These are phyloP conservation scores for Rhizopus stolonifer DNA, from an alignment of 371 early-diverging fungal genomes.

Conservation along the genomic window DNA sequence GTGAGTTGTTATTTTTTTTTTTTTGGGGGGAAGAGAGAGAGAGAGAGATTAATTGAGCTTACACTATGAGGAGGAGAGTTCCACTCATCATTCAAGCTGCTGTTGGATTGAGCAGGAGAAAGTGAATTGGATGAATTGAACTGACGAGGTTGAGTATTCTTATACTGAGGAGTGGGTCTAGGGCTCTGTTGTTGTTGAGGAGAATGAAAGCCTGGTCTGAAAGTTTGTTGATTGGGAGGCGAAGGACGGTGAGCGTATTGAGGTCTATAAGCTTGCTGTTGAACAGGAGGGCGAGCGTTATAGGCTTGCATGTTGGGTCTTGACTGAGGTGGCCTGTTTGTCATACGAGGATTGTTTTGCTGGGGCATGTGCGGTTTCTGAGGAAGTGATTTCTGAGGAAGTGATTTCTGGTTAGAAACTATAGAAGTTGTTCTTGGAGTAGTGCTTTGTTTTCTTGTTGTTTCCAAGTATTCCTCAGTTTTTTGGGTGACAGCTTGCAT, in stretches of 20 bases:
- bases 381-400: not conserved
- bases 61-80: slow-evolving; percentile 38
- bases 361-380: slow-evolving; percentile 8
- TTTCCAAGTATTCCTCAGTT: slow-evolving; percentile 20
- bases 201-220: too few species aligned
- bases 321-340: too few species aligned
- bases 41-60: slow-evolving; percentile 3
- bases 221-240: slow-evolving; percentile 6
- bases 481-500: slow-evolving; percentile 36
- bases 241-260: not conserved
- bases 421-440: not conserved
- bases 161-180: slow-evolving; percentile 3
- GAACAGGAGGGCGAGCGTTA: not conserved
- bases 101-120: not conserved
- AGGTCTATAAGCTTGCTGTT: not conserved
- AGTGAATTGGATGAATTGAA: slow-evolving; percentile 17
- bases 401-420: too few species aligned
- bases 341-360: too few species aligned
- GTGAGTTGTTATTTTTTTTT: not conserved
- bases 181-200: slow-evolving; percentile 4
- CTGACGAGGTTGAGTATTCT: slow-evolving; percentile 16
- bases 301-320: too few species aligned
- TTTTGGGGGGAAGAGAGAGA: not conserved
- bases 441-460: not conserved
- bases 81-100: slow-evolving; percentile 16